These are phyloP conservation scores for Andrographis paniculata DNA, from an alignment of 305 asterid genomes.

Conservation along the genomic window DNA sequence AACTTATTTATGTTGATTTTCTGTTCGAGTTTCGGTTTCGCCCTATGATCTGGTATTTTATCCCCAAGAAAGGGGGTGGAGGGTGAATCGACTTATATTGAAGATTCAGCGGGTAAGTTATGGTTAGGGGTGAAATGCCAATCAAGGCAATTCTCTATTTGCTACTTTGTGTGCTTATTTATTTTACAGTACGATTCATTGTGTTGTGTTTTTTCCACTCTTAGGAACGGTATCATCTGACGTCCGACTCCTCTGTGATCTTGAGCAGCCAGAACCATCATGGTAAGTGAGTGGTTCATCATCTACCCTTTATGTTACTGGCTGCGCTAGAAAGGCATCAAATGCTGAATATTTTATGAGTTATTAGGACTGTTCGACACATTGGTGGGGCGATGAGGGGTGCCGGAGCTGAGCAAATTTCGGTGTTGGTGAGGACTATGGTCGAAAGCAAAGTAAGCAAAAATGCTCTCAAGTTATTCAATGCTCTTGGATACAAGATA, in stretches of 20 bases:
- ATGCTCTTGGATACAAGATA: constrained; percentile 77
- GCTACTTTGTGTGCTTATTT: too few relatives aligned
- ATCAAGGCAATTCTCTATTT: too few relatives aligned
- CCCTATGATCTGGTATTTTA: too few relatives aligned
- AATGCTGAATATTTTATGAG: constrained; percentile 6
- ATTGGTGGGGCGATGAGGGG: constrained; percentile 95
- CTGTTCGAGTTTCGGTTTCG: too few relatives aligned
- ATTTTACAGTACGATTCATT: not conserved
- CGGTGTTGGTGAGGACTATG: constrained; percentile 77
- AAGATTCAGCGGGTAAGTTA: too few relatives aligned
- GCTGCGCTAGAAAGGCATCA: constrained; percentile 8
- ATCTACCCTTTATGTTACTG: constrained; percentile 7
- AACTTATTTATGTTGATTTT: too few relatives aligned
- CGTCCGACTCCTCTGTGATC: constrained; percentile 80
- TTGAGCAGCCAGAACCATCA: constrained; percentile 86
- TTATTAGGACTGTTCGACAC: constrained; percentile 76
- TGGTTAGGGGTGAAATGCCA: too few relatives aligned
- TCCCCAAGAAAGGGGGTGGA: too few relatives aligned
- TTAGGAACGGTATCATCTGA: constrained; percentile 78
- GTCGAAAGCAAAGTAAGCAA: constrained; percentile 85
- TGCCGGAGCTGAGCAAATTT: constrained; percentile 82
- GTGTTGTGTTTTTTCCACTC: constrained; percentile 15
- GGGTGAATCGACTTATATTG: too few relatives aligned
- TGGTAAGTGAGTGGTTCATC: constrained; percentile 41
- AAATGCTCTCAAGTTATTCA: constrained; percentile 63